phyloP scores from a whole-genome alignment of 2,329 filamentous ascomycete species.

The Colletotrichum filicis region DNA sequence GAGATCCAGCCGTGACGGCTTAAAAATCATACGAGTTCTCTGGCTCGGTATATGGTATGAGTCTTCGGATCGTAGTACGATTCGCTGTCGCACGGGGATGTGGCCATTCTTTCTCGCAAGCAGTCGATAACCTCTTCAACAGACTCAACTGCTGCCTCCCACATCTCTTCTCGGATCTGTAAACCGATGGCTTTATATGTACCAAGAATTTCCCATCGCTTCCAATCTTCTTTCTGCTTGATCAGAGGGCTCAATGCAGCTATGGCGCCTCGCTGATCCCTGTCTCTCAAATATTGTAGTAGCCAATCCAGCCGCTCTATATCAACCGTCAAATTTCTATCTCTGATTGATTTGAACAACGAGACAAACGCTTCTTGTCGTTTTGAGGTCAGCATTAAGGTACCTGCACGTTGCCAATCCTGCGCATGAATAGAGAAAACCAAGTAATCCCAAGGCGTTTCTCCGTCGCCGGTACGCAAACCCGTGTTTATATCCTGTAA shows the following conservation, averaged over 20 bases:
- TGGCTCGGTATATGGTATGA: not conserved
- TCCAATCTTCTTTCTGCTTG: not conserved
- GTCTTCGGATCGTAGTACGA: not conserved
- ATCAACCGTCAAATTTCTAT: not conserved
- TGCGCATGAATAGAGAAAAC: accelerated
- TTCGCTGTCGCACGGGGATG: constrained; percentile 13
- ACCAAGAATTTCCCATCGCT: not conserved
- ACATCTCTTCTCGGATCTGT: constrained; percentile 18
- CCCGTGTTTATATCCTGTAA: accelerated
- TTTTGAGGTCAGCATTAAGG: accelerated
- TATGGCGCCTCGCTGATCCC: not conserved
- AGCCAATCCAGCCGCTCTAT: not conserved
- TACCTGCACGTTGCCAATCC: accelerated
- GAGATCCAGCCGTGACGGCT: not conserved
- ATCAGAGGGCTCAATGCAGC: not conserved
- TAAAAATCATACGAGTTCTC: not conserved
- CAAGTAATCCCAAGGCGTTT: not conserved
- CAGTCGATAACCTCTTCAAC: constrained; percentile 16
- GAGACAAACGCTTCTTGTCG: not conserved
- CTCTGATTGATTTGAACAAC: not conserved
- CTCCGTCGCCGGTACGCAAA: accelerated
- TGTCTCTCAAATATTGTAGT: not conserved
- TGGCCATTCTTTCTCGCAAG: not conserved
- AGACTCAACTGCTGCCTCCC: constrained; percentile 3
- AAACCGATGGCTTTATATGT: constrained; percentile 18